These are phyloP conservation scores for Malus fusca DNA, from an alignment of 306 rosid species.

Conservation along the genomic window DNA sequence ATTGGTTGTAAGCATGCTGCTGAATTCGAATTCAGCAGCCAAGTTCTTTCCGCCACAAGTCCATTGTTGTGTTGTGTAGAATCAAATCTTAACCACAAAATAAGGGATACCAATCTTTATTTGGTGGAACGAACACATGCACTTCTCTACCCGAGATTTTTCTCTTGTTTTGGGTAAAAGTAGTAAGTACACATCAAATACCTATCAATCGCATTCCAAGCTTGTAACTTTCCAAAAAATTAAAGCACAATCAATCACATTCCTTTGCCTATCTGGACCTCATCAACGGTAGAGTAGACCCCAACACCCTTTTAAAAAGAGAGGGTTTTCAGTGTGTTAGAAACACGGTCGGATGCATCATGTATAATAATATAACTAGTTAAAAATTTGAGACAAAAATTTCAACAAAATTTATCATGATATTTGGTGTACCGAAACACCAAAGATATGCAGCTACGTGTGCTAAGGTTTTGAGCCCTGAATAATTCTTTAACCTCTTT, in stretches of 20 bases:
- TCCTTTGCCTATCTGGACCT: constrained; percentile 22
- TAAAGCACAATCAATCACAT: background rate
- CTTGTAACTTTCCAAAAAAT: background rate
- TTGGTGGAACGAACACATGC: background rate
- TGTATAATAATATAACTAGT: too few relatives aligned
- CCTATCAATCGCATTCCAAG: background rate
- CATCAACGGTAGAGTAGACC: constrained; percentile 3
- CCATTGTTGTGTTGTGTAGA: too few relatives aligned
- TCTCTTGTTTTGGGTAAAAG: background rate
- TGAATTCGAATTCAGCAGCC: too few relatives aligned
- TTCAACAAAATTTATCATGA: too few relatives aligned
- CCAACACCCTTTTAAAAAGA: background rate
- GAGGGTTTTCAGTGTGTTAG: too few relatives aligned
- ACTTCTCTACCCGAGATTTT: background rate
- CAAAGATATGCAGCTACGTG: constrained; percentile 20
- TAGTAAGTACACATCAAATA: background rate
- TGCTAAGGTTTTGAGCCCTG: background rate
- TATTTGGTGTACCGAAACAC: too few relatives aligned
- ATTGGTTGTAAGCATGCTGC: too few relatives aligned
- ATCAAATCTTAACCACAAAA: background rate
- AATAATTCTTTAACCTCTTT: background rate
- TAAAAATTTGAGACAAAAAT: too few relatives aligned
- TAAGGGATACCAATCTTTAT: background rate
- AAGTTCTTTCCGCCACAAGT: too few relatives aligned
- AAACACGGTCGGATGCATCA: too few relatives aligned